These are phyloP conservation scores for Nakazawaea wickerhamii DNA, from an alignment of 805 yeast genomes.

Conservation along the genomic window DNA sequence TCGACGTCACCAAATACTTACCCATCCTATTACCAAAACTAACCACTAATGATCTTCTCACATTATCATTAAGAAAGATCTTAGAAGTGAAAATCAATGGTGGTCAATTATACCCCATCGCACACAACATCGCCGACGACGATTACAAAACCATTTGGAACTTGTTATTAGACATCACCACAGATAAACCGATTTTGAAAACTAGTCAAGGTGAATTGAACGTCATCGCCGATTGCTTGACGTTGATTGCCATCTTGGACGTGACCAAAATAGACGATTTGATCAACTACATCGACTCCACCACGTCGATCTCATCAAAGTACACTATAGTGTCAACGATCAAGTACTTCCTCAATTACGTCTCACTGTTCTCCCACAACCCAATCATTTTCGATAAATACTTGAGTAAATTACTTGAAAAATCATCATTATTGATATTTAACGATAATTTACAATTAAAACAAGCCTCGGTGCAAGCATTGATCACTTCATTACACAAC, in stretches of 20 bases:
- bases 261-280: slow-evolving; percentile 13
- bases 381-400: slow-evolving; percentile 4
- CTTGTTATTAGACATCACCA: background rate
- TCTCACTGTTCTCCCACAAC: slow-evolving; percentile 5
- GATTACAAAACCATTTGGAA: slow-evolving; percentile 13
- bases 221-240: slow-evolving; percentile 21
- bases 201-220: slow-evolving; percentile 17
- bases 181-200: slow-evolving; percentile 2
- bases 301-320: slow-evolving; percentile 16
- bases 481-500: slow-evolving; percentile 56
- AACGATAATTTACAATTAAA: slow-evolving; percentile 46
- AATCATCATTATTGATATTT: slow-evolving; percentile 19
- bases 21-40: slow-evolving; percentile 30
- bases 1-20: slow-evolving; percentile 33
- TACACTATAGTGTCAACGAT: slow-evolving; percentile 24
- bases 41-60: slow-evolving; percentile 20
- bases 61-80: slow-evolving; percentile 23
- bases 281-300: slow-evolving; percentile 15
- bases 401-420: slow-evolving; percentile 21
- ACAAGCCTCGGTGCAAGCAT: slow-evolving; percentile 52
- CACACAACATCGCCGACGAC: slow-evolving; percentile 21
- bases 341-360: slow-evolving; percentile 20
- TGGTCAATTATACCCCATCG: slow-evolving; percentile 18
- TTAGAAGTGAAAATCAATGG: slow-evolving; percentile 12
- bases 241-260: slow-evolving; percentile 17